These are phyloP conservation scores for Fusarium coicis DNA, from an alignment of 2,329 filamentous ascomycete species.

Conservation along the genomic window DNA sequence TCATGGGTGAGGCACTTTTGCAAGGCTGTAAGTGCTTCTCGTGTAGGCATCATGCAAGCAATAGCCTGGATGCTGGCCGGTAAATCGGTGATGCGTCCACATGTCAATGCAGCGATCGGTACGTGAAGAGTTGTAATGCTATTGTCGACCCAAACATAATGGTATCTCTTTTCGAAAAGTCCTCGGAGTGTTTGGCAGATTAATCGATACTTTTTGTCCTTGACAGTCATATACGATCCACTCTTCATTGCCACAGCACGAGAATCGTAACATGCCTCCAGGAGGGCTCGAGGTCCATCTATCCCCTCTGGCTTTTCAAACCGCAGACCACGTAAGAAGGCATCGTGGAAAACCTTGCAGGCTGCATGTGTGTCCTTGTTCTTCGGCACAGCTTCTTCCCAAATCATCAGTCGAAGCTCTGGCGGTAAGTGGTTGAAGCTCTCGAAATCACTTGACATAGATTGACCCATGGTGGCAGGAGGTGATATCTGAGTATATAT, in stretches of 20 bases:
- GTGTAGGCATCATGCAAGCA: background rate
- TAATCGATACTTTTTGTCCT: background rate
- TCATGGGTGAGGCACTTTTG: background rate
- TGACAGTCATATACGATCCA: background rate
- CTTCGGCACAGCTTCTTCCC: background rate
- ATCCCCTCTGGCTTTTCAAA: background rate
- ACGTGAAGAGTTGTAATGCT: background rate
- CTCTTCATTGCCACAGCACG: background rate
- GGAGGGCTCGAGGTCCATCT: background rate
- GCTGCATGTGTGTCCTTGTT: background rate
- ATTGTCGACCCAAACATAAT: background rate
- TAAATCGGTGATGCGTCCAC: background rate
- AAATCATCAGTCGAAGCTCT: conserved; percentile 8
- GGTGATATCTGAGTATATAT: background rate
- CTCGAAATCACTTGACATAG: background rate
- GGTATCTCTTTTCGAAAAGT: background rate
- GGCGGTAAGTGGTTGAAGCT: background rate
- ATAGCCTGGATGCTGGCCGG: background rate
- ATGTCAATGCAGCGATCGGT: background rate
- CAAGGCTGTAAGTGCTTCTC: background rate
- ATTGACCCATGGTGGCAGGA: background rate
- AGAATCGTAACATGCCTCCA: background rate
- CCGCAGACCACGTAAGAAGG: background rate
- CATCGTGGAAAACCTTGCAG: background rate
- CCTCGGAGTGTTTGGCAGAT: no score